Conservation (phyloP, 1,284 basidiomycete species). For the Puccinia horiana region DNA sequence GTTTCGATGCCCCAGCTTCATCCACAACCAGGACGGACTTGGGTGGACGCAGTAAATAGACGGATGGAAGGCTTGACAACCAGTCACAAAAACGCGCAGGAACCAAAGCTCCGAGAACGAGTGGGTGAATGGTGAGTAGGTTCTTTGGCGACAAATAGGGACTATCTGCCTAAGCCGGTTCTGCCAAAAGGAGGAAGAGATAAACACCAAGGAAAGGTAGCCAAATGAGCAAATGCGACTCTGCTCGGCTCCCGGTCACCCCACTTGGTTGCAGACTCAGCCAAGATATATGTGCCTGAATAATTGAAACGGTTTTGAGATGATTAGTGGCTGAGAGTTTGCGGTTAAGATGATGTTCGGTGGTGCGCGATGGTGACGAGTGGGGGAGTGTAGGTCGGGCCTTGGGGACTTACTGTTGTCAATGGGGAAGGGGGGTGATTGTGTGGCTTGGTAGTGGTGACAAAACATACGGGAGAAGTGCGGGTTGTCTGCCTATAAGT, state of each 20-base stretch:
- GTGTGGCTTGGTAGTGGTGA: no score
- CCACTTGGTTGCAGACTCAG: not conserved
- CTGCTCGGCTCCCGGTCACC: not conserved
- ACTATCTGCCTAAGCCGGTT: conserved; percentile 2
- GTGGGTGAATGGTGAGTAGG: not conserved
- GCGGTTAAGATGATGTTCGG: no score
- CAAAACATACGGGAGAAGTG: no score
- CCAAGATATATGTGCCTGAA: no score
- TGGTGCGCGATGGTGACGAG: no score
- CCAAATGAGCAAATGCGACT: not conserved
- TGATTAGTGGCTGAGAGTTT: no score
- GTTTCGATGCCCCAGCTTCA: not conserved
- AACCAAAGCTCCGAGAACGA: not conserved
- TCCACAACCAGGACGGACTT: not conserved
- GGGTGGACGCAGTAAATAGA: not conserved
- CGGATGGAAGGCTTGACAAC: not conserved
- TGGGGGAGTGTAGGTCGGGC: no score
- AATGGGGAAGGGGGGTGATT: no score
- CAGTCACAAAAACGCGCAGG: not conserved
- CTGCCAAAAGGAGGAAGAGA: not conserved
- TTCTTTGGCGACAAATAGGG: not conserved
- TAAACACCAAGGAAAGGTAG: not conserved
- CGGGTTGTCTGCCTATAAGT: no score
- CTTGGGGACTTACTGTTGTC: no score
- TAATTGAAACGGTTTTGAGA: no score